Percentiles rank a stretch among this genome's conserved stretches.
Evolutionary conservation across 768 basidiomycete species (phyloP).

Genomic region (Calocybe cyanea): DNA sequence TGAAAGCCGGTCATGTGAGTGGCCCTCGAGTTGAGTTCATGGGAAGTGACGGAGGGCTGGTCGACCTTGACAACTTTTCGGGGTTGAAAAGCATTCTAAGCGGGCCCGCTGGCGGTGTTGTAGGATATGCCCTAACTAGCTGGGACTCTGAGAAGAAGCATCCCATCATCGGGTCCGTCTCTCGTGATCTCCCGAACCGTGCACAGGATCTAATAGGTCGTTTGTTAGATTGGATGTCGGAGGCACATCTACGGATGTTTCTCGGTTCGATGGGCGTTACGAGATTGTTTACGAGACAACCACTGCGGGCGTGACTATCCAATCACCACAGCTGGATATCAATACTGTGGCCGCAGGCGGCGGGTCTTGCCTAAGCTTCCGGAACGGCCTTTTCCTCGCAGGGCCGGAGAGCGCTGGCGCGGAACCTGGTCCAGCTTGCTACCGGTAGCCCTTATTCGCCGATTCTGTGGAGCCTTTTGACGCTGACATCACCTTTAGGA

Average conservation of each 20-base stretch:
- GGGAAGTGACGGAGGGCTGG: slow-evolving; percentile 87
- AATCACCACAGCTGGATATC: slow-evolving; percentile 91
- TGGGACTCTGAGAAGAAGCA: slow-evolving; percentile 71
- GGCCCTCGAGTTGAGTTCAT: slow-evolving; percentile 89
- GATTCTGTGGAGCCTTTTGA: neutral
- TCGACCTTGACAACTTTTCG: slow-evolving; percentile 81
- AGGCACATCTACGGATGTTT: slow-evolving; percentile 94
- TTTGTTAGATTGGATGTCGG: slow-evolving; percentile 77
- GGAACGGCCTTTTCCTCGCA: slow-evolving; percentile 85
- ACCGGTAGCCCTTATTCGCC: slow-evolving; percentile 44
- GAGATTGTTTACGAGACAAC: slow-evolving; percentile 95
- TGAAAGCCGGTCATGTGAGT: slow-evolving; percentile 53
- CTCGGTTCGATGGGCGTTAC: slow-evolving; percentile 85
- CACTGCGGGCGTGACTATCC: slow-evolving; percentile 90
- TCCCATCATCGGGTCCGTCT: slow-evolving; percentile 79
- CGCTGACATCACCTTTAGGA: slow-evolving; percentile 39
- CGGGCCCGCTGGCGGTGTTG: slow-evolving; percentile 94
- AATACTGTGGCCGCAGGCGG: slow-evolving; percentile 96
- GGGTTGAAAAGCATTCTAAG: slow-evolving; percentile 92
- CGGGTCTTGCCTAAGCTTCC: slow-evolving; percentile 84
- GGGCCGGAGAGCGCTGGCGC: slow-evolving; percentile 94
- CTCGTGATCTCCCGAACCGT: neutral
- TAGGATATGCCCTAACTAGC: slow-evolving; percentile 89
- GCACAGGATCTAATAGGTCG: neutral
- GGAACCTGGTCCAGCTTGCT: slow-evolving; percentile 90